Base-by-base conservation (phyloP, 345 rosid genomes). In the Noccaea bulbosa region DNA sequence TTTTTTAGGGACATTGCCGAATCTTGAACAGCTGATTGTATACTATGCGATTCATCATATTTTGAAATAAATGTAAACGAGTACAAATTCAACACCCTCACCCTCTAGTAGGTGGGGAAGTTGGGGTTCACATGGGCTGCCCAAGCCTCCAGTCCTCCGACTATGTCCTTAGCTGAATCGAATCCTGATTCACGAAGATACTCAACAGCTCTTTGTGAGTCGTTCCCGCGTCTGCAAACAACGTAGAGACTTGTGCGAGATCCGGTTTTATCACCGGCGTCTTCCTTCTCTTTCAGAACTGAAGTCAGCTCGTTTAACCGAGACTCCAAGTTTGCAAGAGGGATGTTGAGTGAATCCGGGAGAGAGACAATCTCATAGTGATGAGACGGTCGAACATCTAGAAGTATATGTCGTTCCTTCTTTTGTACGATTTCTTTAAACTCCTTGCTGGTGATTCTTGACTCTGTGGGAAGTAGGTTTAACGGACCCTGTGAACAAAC, bases 151-250 rank as follows among this genome's bases (percentile, higher is more conserved):
- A 91, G 55, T 7, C 99, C 99, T 37, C 99, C 99, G 8, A 84
- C 56, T 46, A 94, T 85, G 71, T 91, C 97, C 72, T 69, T 89
- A 10, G 93, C 97, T 7, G 84, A 77, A 60, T 51, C 11, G 40
- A 87, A 82, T 52, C 99, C 99, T 37, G 65, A 59, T 11, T 79
- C 81, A 38, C 81, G 90, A 54, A 91, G 85, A 58, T 71, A 67
- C 39, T 91, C 77, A 48, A 93, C 97, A 11, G 97, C 98, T 67
- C 90, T 88, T 79, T 93, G 98, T 35, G 97, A 93, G 76, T 91
- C 93, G 8, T 93, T 93, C 60, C 98, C 97, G 24, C 97, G 89
- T 79, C 97, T 86, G 57, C 98, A 93, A 9, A 84, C 78, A 20
- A 89, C 87, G 15, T 84, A 93, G 5, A 93, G 46, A 67, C 70